These are phyloP conservation scores for Podaxis rugospora DNA, from an alignment of 768 basidiomycete genomes.

Conservation along the genomic window DNA sequence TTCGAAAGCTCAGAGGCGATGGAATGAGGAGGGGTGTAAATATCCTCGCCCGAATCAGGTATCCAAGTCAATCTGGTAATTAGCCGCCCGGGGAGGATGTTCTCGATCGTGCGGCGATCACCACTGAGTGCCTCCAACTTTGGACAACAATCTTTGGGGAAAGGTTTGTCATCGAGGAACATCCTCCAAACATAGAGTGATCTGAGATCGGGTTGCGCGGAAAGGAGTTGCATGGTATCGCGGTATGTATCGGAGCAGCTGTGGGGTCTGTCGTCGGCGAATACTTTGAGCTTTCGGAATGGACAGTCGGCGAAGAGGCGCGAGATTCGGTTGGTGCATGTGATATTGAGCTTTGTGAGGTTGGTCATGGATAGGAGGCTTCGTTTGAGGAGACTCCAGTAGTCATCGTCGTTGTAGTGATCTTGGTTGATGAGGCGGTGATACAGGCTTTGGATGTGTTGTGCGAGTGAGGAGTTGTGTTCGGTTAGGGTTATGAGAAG, in stretches of 20 bases:
- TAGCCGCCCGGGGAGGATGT: background rate
- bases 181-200: constrained; percentile 1
- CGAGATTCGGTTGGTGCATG: background rate
- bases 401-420: background rate
- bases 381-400: background rate
- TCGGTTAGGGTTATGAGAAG: background rate
- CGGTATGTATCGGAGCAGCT: background rate
- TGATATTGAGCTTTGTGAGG: background rate
- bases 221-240: background rate
- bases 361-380: background rate
- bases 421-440: background rate
- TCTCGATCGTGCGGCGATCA: background rate
- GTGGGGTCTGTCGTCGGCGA: background rate
- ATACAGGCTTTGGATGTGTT: background rate
- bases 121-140: background rate
- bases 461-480: background rate
- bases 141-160: background rate
- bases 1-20: background rate
- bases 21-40: background rate
- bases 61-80: constrained; percentile 3
- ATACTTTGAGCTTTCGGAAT: background rate
- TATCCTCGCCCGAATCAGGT: background rate
- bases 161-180: background rate
- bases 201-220: background rate
- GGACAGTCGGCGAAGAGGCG: background rate